Base-by-base conservation (phyloP, 768 basidiomycete species). In the Hygrocybe punicea region DNA sequence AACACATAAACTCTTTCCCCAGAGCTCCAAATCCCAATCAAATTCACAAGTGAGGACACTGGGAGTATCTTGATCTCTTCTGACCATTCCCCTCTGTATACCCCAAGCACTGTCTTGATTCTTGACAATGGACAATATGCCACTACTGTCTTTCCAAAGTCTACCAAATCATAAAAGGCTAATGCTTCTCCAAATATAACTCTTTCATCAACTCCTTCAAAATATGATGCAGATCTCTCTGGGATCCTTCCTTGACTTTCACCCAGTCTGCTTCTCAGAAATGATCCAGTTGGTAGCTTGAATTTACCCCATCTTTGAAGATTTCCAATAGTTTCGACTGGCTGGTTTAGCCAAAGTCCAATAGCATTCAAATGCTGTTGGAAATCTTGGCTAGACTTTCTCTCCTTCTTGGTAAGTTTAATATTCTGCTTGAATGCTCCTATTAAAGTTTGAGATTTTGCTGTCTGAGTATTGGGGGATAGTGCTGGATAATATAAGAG, bases 401-500 rank as follows among this genome's bases (percentile, higher is more conserved):
- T 47, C 19, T 53, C 49, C 42, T 40, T 40, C 34, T 52, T 19
- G 14, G 17, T 13, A 24, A 46, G 36, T 13, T 33, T 19, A 11
- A 34, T 29, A 45, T 53, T 23, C n/a, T n/a, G n/a, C n/a, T n/a
- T n/a, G n/a, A n/a, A n/a, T n/a, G n/a, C n/a, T n/a, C n/a, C n/a
- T n/a, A n/a, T n/a, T n/a, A n/a, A n/a, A n/a, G n/a, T n/a, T 51
- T 51, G 25, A 51, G 25, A 29, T 47, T 4, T 17, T 14, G 3
- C 7, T 4, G 2, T 16, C 11, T 33, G n/a, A 17, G 7, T 14
- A 51, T 52, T 35, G 6, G 33, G 33, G 13, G 56, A 17, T 2
- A 63, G 35, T 7, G 35, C 10, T 16, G 69, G 70, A 48, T 65
- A 56, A 36, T 67, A 67, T n/a, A 69, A 57, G n/a, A 50, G 25